Base-by-base conservation (phyloP, 441 rosid genomes). In the Raphanus hybrid region DNA sequence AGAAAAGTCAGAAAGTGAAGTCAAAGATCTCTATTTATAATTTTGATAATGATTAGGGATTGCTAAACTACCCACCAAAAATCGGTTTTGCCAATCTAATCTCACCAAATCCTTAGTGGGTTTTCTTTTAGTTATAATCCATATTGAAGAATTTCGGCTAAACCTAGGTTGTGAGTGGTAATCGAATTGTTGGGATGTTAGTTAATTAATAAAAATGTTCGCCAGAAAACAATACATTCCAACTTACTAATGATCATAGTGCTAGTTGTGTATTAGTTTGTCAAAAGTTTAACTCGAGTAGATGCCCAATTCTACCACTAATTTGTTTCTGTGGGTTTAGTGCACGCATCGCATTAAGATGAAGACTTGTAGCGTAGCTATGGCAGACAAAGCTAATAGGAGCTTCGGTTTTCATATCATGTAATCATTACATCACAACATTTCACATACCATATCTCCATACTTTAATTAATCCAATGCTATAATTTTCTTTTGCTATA, bases 1-100 rank as follows among this genome's bases (percentile, higher is more conserved):
- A 52, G 70, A 76, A 69, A 76, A 76, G 75, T 76, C 79, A 4
- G 1, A 34, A 55, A 62, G 69, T 35, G 39, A 39, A 39, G 59
- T 66, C 78, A 74, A 73, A 50, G 62, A 1, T 63, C n/a, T 32
- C 3, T 43, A 23, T 4, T 23, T 37, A 8, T 37, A 37, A 37
- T 37, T 37, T 37, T 37, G 43, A 37, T 37, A 37, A 8, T 37
- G 43, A 37, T 37, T 2, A 37, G 3, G 10, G 43, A 37, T 37
- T 37, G 43, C 43, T 37, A 37, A 37, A 37, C 43, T 37, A 37
- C 43, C 43, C 43, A 12, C 16, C 7, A 4, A 12, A 48, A 48
- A 48, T n/a, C 54, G 16, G 5, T 48, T 48, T 48, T 48, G 54
- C 6, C 16, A 12, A 48, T n/a, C 15, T n/a, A 48, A n/a, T n/a